These are phyloP conservation scores for Bodo saltans DNA, from an alignment of 78 protist genomes.

Conservation along the genomic window DNA sequence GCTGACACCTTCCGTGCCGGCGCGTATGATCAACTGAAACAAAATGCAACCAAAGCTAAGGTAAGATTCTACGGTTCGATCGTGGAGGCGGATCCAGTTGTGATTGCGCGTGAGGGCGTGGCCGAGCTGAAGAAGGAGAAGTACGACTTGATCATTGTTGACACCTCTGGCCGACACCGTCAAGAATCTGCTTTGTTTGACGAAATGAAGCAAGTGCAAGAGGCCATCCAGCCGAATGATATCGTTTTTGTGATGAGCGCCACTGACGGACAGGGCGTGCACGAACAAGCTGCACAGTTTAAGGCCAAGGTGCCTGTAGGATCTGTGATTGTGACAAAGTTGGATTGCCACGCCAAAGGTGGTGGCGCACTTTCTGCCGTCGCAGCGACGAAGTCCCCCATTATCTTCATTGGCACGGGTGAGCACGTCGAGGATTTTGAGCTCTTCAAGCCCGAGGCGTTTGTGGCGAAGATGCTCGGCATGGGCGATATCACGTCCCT, in stretches of 20 bases:
- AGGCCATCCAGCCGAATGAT: conserved; percentile 85
- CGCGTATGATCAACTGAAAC: conserved; percentile 97
- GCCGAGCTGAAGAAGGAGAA: conserved; percentile 67
- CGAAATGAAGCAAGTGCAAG: conserved; percentile 87
- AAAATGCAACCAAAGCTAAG: conserved; percentile 92
- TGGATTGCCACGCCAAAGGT: conserved; percentile 97
- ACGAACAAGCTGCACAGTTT: conserved; percentile 84
- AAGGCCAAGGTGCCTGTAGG: conserved; percentile 78
- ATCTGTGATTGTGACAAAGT: conserved; percentile 93
- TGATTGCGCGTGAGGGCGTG: conserved; percentile 90
- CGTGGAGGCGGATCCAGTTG: conserved; percentile 87
- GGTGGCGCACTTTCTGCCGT: conserved; percentile 95
- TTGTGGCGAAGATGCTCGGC: conserved; percentile 88
- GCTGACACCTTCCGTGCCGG: conserved; percentile 99
- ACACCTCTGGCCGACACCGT: conserved; percentile 95
- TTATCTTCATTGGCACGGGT: conserved; percentile 91
- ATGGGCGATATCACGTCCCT: conserved; percentile 78
- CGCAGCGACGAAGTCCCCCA: conserved; percentile 91
- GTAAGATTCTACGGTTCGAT: conserved; percentile 89
- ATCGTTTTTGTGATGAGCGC: conserved; percentile 94
- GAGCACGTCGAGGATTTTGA: conserved; percentile 89
- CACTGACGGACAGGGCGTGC: conserved; percentile 92
- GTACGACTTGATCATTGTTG: conserved; percentile 94
- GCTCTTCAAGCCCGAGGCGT: conserved; percentile 67
- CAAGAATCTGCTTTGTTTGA: conserved; percentile 91